Base-by-base conservation (phyloP, 306 rosid genomes). In the Erythrophleum fordii region DNA sequence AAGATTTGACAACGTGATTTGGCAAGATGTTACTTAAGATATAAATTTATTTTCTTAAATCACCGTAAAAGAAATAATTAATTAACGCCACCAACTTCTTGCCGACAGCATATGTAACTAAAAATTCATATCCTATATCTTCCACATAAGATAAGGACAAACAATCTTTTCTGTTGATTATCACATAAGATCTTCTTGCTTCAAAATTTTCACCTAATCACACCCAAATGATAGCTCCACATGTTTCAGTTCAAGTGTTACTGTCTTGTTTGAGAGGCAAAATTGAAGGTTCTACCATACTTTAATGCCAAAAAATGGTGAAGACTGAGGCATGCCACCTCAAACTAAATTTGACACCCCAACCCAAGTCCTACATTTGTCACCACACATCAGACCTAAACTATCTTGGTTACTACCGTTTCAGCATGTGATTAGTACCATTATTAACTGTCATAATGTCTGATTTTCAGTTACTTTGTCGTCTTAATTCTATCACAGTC, bases 201-300 rank as follows among this genome's bases (percentile, higher is more conserved):
- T 91, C 78, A 65, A 80, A 76, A 14, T 44, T 18, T 68, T 61
- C 86, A 84, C 94, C 86, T 81, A 87, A 87, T 78, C 82, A 67
- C 51, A 39, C 84, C 87, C 70, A 69, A 72, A 70, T 82, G 86
- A 85, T 67, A 81, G 88, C 79, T 85, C 69, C 85, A 83, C 74
- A 37, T 73, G 80, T 80, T 68, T 45, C 64, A 75, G 83, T 79
- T 41, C 59, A 77, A 76, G 80, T 71, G 88, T 85, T 83, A 49
- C 89, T 94, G 87, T 80, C 92, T 90, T 87, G 59, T 86, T 77
- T 80, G 72, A 80, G 89, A 87, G 90, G 96, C 92, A 90, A 89
- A 81, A 89, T 78, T 70, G 77, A 85, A 80, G 83, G 83, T 22
- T 52, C 49, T 26, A 56, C 42, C 23, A 70, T 88, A 77, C 77